phyloP scores from a whole-genome alignment of 2,329 filamentous ascomycete species.

The Colletotrichum scovillei region DNA sequence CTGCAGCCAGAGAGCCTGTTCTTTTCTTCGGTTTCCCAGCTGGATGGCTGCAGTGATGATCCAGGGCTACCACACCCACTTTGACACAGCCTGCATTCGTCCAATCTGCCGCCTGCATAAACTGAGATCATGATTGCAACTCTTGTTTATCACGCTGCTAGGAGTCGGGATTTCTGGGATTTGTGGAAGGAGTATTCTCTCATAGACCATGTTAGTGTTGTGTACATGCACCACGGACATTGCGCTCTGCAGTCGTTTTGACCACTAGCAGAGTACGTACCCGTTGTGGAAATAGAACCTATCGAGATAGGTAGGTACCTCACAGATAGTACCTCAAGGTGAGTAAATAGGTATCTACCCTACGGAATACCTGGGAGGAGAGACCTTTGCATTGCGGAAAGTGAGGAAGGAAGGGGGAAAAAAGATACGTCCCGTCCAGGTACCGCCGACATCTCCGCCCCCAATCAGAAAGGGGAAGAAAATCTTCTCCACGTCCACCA shows the following conservation, averaged over 20 bases:
- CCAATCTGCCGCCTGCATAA: constrained; percentile 12
- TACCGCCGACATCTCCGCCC: constrained; percentile 27
- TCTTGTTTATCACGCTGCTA: neutral
- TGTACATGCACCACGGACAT: neutral
- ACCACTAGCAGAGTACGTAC: neutral
- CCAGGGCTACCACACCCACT: neutral
- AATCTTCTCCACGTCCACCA: neutral
- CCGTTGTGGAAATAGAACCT: neutral
- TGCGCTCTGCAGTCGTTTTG: neutral
- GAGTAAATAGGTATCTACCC: no score
- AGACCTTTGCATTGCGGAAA: neutral
- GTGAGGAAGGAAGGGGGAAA: neutral
- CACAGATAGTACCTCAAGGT: no score
- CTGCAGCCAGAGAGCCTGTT: constrained; percentile 21
- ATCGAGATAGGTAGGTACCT: neutral
- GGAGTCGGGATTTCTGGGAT: neutral
- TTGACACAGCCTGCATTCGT: neutral
- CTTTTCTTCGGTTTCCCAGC: neutral
- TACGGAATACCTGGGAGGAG: no score
- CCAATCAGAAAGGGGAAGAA: constrained; percentile 10
- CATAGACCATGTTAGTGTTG: neutral
- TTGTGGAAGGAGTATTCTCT: neutral
- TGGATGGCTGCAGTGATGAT: neutral
- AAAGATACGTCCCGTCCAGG: neutral
- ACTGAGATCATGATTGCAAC: neutral